These are phyloP conservation scores for Oxyria digyna DNA, from an alignment of 148 eudicot species.

Conservation along the genomic window DNA sequence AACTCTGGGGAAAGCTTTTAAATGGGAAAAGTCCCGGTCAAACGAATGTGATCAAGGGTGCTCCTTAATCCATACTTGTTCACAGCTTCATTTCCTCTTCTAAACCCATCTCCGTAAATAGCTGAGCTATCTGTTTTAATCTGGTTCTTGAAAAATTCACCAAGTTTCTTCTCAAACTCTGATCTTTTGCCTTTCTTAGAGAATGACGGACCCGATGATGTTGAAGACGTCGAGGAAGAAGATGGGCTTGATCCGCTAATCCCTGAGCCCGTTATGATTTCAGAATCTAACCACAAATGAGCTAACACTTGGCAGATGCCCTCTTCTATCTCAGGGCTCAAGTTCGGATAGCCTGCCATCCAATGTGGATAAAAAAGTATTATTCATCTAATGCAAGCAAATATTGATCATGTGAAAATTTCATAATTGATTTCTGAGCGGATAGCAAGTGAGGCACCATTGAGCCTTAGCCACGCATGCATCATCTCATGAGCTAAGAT, in stretches of 20 bases:
- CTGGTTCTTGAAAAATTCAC: conserved; percentile 58
- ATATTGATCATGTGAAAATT: neutral
- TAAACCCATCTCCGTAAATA: conserved; percentile 47
- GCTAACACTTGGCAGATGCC: conserved; percentile 67
- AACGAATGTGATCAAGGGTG: conserved; percentile 46
- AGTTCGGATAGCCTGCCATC: conserved; percentile 5
- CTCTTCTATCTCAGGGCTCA: conserved; percentile 28
- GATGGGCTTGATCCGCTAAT: conserved; percentile 18
- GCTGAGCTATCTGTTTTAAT: conserved; percentile 53
- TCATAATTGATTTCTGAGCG: neutral
- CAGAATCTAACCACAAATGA: conserved; percentile 53
- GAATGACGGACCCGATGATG: conserved; percentile 16
- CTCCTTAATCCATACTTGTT: conserved; percentile 40
- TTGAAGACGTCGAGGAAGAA: conserved; percentile 13
- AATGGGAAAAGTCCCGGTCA: conserved; percentile 47
- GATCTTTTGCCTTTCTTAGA: conserved; percentile 34
- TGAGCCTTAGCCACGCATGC: conserved; percentile 10
- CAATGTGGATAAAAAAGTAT: neutral
- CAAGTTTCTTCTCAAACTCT: conserved; percentile 49
- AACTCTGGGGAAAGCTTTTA: conserved; percentile 10
- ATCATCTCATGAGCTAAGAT: conserved; percentile 11
- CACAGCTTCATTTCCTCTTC: conserved; percentile 50
- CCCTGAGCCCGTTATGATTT: conserved; percentile 23
- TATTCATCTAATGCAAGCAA: neutral
- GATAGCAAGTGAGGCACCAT: neutral